A percentile compares a stretch with the other conserved stretches of the same genome.
phyloP scores from a whole-genome alignment of 2,329 filamentous ascomycete species.

The Scopulariopsis brevicaulis region DNA sequence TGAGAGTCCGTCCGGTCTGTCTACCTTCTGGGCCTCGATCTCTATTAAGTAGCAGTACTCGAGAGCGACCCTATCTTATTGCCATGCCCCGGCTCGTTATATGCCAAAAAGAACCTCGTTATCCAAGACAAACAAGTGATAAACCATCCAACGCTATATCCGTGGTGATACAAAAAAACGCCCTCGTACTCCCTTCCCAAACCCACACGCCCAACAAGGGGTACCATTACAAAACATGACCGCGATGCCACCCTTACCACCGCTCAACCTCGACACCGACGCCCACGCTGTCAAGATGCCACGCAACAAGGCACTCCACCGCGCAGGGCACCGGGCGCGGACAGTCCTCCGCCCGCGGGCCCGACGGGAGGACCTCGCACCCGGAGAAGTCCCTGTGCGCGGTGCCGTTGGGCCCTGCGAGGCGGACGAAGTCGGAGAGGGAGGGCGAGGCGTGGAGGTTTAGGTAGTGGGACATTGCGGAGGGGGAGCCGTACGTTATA shows the following conservation, averaged over 20 bases:
- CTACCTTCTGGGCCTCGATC: no score
- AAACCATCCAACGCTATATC: neutral
- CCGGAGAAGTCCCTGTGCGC: conserved; percentile 1
- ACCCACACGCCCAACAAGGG: neutral
- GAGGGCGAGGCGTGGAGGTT: conserved; percentile 6
- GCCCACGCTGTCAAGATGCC: conserved; percentile 9
- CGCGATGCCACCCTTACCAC: neutral
- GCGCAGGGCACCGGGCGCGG: conserved; percentile 7
- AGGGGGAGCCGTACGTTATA: conserved; percentile 9
- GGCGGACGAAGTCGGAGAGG: neutral
- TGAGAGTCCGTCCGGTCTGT: no score
- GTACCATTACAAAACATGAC: neutral
- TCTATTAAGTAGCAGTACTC: no score
- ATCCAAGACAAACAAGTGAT: neutral
- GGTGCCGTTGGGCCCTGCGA: neutral
- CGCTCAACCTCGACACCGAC: conserved; percentile 8
- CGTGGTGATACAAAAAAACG: neutral
- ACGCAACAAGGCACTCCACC: conserved; percentile 8
- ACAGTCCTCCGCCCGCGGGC: conserved; percentile 7
- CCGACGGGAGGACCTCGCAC: conserved; percentile 7
- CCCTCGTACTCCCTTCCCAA: neutral
- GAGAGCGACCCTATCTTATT: neutral
- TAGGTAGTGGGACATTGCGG: conserved; percentile 9
- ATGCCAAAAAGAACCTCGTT: neutral
- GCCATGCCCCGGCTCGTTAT: neutral